These are phyloP conservation scores for Plasmopara halstedii DNA, from an alignment of 352 stramenopile species.

Conservation along the genomic window DNA sequence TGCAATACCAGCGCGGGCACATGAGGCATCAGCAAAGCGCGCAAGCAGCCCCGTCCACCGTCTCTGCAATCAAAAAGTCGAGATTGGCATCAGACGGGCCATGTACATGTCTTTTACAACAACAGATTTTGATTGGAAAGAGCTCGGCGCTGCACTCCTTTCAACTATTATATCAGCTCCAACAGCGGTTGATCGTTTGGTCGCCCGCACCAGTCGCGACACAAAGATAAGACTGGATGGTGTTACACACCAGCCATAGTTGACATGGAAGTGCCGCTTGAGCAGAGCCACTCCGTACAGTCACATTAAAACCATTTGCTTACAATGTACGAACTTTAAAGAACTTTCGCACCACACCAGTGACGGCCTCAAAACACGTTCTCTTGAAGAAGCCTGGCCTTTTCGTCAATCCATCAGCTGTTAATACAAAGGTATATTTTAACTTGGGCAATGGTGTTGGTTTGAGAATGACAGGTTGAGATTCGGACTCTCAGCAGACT, in stretches of 20 bases:
- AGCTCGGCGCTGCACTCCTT: slow-evolving; percentile 3
- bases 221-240: background rate
- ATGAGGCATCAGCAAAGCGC: slow-evolving; percentile 17
- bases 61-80: slow-evolving; percentile 24
- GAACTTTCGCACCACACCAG: too few relatives aligned
- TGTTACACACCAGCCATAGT: slow-evolving; percentile 11
- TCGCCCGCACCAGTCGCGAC: background rate
- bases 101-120: slow-evolving; percentile 6
- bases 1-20: slow-evolving; percentile 11
- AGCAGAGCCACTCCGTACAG: slow-evolving; percentile 9
- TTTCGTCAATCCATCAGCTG: too few relatives aligned
- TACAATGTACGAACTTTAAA: too few relatives aligned
- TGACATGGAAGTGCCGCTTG: slow-evolving; percentile 15
- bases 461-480: too few relatives aligned
- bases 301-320: too few relatives aligned
- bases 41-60: slow-evolving; percentile 1
- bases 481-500: too few relatives aligned
- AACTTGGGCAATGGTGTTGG: too few relatives aligned
- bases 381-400: too few relatives aligned
- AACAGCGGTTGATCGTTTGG: slow-evolving; percentile 16
- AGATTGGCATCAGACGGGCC: slow-evolving; percentile 15
- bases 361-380: too few relatives aligned
- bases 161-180: slow-evolving; percentile 16
- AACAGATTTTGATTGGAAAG: slow-evolving; percentile 2
- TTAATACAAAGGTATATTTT: too few relatives aligned